Evolutionary conservation across 2,329 filamentous ascomycete species (phyloP), one percentile per base, ranked within the genome.

Genomic region (Beauveria sp.): DNA sequence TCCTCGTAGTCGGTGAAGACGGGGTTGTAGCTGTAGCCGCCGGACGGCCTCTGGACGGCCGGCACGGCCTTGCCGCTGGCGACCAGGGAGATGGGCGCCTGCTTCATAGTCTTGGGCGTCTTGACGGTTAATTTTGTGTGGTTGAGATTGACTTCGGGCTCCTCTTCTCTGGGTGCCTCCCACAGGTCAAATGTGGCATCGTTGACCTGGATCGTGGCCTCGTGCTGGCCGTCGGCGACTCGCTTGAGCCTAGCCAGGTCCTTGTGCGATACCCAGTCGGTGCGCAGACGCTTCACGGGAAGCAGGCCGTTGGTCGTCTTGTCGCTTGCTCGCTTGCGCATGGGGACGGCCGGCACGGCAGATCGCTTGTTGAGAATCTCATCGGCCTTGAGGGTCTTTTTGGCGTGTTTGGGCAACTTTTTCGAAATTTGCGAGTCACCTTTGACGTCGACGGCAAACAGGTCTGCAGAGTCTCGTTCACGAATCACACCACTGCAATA

Each of bases 21-120:
- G 0, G 95, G 95, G 72, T 99, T 99, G 78, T 99, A 99, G 68
- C 91, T 96, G 73, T 88, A 91, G 63, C 91, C 92, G 18, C 88
- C 91, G 7, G 86, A 82, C 1, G 95, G 95, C 69, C 86, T 89
- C 64, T 83, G 81, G 0, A 99, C 89, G 3, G 92, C 87, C 1
- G 91, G 89, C 9, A 96, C 79, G 0, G 82, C 74, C 73, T 93
- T 96, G 43, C 92, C 93, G 70, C 82, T 91, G 49, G 88, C 89
- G n/a, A 90, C 83, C 34, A 98, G 82, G 3, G 93, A 91, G 58
- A 96, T 81, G 3, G 95, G 90, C 45, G 88, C 83, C 62, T 89
- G 82, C 68, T 88, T 88, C 66, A 96, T 74, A 0, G 93, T 92
- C 58, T 80, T 79, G 4, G 95, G 95, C 9, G 86, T 86, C 67